Conservation (phyloP, 1,284 basidiomycete genomes). For the Sanghuangporus baumii region DNA sequence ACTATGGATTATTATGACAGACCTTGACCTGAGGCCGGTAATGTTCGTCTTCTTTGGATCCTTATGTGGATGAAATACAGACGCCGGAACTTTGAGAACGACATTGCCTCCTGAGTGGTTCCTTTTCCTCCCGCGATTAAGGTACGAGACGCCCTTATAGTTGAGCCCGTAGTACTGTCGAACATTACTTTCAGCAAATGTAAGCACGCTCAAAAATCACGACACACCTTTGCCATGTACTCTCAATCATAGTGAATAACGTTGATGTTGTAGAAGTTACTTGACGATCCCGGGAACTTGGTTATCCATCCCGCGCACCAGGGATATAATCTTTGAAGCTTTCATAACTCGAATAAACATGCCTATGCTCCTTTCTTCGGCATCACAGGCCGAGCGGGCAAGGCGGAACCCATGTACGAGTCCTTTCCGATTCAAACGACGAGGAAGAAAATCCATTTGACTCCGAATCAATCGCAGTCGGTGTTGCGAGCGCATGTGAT, state of each 20-base stretch:
- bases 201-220: constrained; percentile 41
- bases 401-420: neutral
- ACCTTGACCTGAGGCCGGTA: constrained; percentile 51
- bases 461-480: neutral
- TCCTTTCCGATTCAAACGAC: neutral
- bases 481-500: neutral
- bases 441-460: too few species aligned
- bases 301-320: constrained; percentile 39
- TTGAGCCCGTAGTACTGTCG: constrained; percentile 40
- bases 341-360: neutral
- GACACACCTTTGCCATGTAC: constrained; percentile 49
- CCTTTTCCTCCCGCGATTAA: constrained; percentile 29
- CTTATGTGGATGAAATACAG: constrained; percentile 53
- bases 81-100: constrained; percentile 46
- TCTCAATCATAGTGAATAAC: constrained; percentile 51
- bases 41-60: constrained; percentile 47
- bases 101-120: constrained; percentile 36
- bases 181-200: neutral
- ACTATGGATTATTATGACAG: constrained; percentile 10
- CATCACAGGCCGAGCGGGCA: neutral
- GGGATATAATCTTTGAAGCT: neutral
- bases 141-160: constrained; percentile 35
- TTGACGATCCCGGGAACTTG: constrained; percentile 54
- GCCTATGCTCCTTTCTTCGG: neutral
- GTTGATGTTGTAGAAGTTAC: constrained; percentile 51